A percentile compares a stretch with the other conserved stretches of the same genome.
These are phyloP conservation scores for Eucalyptus cloeziana DNA, from an alignment of 345 rosid genomes.

Conservation along the genomic window DNA sequence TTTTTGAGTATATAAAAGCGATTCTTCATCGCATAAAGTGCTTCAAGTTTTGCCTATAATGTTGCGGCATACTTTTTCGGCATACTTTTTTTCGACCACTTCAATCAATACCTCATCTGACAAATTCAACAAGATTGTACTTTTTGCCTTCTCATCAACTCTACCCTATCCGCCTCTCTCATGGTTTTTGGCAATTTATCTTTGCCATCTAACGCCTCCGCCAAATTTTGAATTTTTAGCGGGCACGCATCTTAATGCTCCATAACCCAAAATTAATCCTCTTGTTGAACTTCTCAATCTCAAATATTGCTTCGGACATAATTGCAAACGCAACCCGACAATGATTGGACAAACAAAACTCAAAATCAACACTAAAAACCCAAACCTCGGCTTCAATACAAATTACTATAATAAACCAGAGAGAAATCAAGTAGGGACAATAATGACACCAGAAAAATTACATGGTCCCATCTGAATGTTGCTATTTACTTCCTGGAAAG, in stretches of 20 bases:
- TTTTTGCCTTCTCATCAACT: background rate
- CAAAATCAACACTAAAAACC: background rate
- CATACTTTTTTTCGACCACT: background rate
- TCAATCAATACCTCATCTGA: background rate
- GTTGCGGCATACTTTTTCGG: fast-evolving
- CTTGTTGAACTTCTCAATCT: background rate
- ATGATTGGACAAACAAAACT: background rate
- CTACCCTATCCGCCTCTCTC: background rate
- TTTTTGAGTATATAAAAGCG: background rate
- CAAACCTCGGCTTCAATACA: background rate
- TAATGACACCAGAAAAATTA: background rate
- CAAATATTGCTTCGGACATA: background rate
- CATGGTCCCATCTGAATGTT: background rate
- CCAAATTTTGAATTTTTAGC: background rate
- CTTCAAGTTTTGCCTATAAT: background rate
- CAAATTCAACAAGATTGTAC: background rate
- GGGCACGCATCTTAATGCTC: background rate
- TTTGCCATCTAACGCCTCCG: background rate
- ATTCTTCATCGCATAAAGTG: background rate
- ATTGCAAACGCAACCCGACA: background rate
- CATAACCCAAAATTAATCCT: background rate
- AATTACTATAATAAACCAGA: background rate
- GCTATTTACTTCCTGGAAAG: background rate
- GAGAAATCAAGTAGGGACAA: background rate
- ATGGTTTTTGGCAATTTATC: background rate